These are phyloP conservation scores for Pelargonium fulgidum DNA, from an alignment of 441 rosid genomes.

Conservation along the genomic window DNA sequence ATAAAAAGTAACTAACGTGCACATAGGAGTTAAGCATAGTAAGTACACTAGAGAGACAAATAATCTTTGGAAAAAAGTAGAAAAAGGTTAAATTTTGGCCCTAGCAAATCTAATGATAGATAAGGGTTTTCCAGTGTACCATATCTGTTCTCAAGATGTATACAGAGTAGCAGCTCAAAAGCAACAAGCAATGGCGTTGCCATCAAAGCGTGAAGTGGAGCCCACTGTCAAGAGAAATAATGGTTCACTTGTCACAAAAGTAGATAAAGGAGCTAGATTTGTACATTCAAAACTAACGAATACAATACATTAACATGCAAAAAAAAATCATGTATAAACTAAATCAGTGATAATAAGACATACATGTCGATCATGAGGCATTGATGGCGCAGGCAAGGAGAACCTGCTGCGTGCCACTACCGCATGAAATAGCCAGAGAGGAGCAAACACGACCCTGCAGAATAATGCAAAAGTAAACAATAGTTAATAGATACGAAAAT, in stretches of 20 bases:
- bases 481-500: neutral
- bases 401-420: conserved; percentile 58
- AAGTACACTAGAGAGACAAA: neutral
- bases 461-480: conserved; percentile 13
- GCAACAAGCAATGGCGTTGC: conserved; percentile 57
- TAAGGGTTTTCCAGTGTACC: conserved; percentile 26
- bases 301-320: neutral
- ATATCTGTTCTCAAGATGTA: conserved; percentile 43
- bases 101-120: neutral
- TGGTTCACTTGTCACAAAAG: conserved; percentile 2
- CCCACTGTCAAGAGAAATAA: conserved; percentile 49
- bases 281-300: neutral
- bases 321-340: neutral
- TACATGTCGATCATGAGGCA: conserved; percentile 62
- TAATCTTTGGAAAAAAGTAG: neutral
- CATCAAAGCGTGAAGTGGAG: conserved; percentile 47
- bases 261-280: conserved; percentile 5
- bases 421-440: conserved; percentile 56
- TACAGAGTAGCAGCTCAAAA: conserved; percentile 56
- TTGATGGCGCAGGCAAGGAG: conserved; percentile 60
- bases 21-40: neutral
- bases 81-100: neutral
- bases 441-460: conserved; percentile 50
- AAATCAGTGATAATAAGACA: conserved; percentile 8
- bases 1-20: neutral